These are phyloP conservation scores for Phytophthora uliginosa DNA, from an alignment of 352 stramenopile species.

Conservation along the genomic window DNA sequence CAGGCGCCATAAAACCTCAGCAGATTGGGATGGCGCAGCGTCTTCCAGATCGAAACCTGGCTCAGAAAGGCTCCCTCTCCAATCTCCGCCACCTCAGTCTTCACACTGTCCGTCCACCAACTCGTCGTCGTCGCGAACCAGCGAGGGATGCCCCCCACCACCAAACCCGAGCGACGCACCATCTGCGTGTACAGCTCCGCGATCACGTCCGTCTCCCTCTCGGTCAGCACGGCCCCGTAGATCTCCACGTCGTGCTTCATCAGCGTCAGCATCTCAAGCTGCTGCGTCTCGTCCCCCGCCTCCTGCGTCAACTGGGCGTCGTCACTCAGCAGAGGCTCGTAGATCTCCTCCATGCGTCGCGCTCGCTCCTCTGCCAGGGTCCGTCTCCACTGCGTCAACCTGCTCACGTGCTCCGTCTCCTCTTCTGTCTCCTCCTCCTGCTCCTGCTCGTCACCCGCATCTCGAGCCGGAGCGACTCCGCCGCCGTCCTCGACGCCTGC, in stretches of 20 bases:
- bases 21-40: background rate
- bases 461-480: background rate
- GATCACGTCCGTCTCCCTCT: slow-evolving; percentile 1
- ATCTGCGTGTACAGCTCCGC: background rate
- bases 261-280: background rate
- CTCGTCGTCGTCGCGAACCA: slow-evolving; percentile 5
- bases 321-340: slow-evolving; percentile 1
- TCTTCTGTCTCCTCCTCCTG: background rate
- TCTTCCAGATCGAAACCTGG: background rate
- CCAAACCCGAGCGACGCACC: background rate
- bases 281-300: background rate
- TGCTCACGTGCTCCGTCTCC: background rate
- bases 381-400: background rate
- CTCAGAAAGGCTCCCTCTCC: background rate
- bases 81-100: background rate
- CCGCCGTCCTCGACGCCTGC: background rate
- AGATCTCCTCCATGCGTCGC: background rate
- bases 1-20: background rate
- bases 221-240: slow-evolving; percentile 1
- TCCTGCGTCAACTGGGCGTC: background rate
- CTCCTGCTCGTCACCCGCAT: background rate
- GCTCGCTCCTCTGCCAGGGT: background rate
- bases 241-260: slow-evolving; percentile 1
- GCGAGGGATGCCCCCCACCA: background rate
- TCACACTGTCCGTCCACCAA: background rate